These are phyloP conservation scores for Citrus unshiu DNA, from an alignment of 345 rosid genomes.

Conservation along the genomic window DNA sequence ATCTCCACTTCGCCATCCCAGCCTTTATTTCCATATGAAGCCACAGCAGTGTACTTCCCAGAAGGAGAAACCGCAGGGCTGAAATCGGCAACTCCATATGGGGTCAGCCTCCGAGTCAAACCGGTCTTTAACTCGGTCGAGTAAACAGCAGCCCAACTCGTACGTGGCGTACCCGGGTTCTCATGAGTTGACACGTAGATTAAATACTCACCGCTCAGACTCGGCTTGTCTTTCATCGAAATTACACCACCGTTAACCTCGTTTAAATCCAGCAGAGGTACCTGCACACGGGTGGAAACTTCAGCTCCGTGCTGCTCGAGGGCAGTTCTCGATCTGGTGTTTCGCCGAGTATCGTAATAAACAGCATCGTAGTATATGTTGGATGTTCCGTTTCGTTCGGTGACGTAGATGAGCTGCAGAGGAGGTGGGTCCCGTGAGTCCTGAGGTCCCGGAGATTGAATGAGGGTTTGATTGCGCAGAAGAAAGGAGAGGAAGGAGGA, in stretches of 20 bases:
- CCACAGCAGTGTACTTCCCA: slow-evolving; percentile 67
- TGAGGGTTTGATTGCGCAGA: slow-evolving; percentile 21
- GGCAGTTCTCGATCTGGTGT: slow-evolving; percentile 27
- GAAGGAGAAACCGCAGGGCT: slow-evolving; percentile 88
- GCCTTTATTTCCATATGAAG: slow-evolving; percentile 63
- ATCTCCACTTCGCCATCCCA: slow-evolving; percentile 82
- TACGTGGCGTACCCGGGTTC: slow-evolving; percentile 54
- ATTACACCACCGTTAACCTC: slow-evolving; percentile 28
- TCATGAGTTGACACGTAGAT: slow-evolving; percentile 84
- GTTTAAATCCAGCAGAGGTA: slow-evolving; percentile 37
- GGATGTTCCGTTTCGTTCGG: slow-evolving; percentile 63
- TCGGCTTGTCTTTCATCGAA: slow-evolving; percentile 78
- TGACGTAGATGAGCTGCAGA: slow-evolving; percentile 62
- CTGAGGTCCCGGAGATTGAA: slow-evolving; percentile 1
- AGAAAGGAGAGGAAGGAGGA: slow-evolving; percentile 40
- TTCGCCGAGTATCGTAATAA: slow-evolving; percentile 6
- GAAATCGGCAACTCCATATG: slow-evolving; percentile 62
- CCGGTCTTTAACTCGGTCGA: slow-evolving; percentile 58
- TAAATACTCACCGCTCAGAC: slow-evolving; percentile 45
- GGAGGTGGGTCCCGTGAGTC: slow-evolving; percentile 21
- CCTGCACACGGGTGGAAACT: slow-evolving; percentile 38
- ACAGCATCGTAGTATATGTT: slow-evolving; percentile 63
- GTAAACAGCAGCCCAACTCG: slow-evolving; percentile 84
- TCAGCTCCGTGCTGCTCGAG: slow-evolving; percentile 23
- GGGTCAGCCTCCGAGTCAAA: slow-evolving; percentile 64